Evolutionary conservation across 2,329 filamentous ascomycete genomes (phyloP).

Genomic region (Ascochyta pisi): DNA sequence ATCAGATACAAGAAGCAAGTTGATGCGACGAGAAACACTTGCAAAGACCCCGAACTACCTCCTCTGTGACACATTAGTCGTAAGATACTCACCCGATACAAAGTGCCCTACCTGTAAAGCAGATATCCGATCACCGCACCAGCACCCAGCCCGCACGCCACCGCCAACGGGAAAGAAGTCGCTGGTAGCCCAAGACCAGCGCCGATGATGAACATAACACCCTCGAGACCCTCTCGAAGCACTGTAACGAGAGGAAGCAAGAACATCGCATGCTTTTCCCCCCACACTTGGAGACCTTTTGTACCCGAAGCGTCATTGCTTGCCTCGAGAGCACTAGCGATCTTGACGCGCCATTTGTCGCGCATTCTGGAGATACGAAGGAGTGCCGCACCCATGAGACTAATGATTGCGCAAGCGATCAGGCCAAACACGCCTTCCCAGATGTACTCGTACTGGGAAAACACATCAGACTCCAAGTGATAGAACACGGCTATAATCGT

Average conservation of each 20-base stretch:
- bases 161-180: slow-evolving; percentile 75
- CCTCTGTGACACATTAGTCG: slow-evolving; percentile 40
- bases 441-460: slow-evolving; percentile 72
- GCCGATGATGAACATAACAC: slow-evolving; percentile 84
- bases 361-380: slow-evolving; percentile 82
- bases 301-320: slow-evolving; percentile 50
- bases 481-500: slow-evolving; percentile 76
- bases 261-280: slow-evolving; percentile 84
- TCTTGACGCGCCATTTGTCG: slow-evolving; percentile 84
- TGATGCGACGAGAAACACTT: slow-evolving; percentile 77
- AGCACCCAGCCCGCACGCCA: slow-evolving; percentile 72
- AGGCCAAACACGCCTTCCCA: slow-evolving; percentile 81
- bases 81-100: slow-evolving; percentile 57
- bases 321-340: slow-evolving; percentile 70
- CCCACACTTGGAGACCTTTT: slow-evolving; percentile 64
- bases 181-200: slow-evolving; percentile 78
- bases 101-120: slow-evolving; percentile 56
- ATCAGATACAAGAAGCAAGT: slow-evolving; percentile 85
- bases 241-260: slow-evolving; percentile 83
- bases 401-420: slow-evolving; percentile 79
- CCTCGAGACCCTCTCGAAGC: slow-evolving; percentile 81
- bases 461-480: slow-evolving; percentile 68
- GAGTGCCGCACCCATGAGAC: slow-evolving; percentile 76
- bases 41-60: slow-evolving; percentile 66
- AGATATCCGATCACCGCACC: slow-evolving; percentile 72